A percentile compares a stretch with the other conserved stretches of the same genome.
phyloP scores from a whole-genome alignment of 2,329 filamentous ascomycete species.

The Microsporum audouinii region DNA sequence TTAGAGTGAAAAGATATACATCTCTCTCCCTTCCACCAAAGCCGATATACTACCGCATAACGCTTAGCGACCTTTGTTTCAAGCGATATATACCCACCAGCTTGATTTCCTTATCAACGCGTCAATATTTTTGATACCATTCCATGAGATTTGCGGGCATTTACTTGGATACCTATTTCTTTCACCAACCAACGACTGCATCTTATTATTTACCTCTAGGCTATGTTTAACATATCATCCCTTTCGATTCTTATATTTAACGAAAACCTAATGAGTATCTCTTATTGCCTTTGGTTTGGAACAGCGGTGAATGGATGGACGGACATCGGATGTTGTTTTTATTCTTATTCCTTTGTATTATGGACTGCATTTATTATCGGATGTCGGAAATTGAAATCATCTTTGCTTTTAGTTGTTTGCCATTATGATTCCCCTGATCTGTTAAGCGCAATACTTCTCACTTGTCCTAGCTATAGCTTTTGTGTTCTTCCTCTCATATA shows the following conservation, averaged over 20 bases:
- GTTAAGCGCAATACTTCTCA: not conserved
- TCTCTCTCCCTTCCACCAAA: not conserved
- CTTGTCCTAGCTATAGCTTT: not conserved
- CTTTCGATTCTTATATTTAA: conserved; percentile 2
- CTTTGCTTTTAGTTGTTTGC: not conserved
- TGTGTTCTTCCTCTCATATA: not conserved
- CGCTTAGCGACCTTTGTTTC: not conserved
- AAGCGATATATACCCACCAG: not conserved
- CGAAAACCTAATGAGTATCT: not conserved
- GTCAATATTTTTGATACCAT: not conserved
- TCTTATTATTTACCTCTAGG: not conserved
- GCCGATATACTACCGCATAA: not conserved
- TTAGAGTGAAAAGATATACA: not conserved
- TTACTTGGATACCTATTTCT: not conserved
- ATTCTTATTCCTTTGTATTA: not conserved
- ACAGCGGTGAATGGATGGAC: not conserved
- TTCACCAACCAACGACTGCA: not conserved
- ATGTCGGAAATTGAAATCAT: not conserved
- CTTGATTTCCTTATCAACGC: not conserved
- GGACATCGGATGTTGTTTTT: not conserved
- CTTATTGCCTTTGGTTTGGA: not conserved
- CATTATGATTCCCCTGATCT: not conserved
- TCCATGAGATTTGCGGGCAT: not conserved
- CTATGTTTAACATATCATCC: not conserved
- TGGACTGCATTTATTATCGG: not conserved